Evolutionary conservation across 1,284 basidiomycete genomes (phyloP).

Genomic region (Trichosporon sp.): DNA sequence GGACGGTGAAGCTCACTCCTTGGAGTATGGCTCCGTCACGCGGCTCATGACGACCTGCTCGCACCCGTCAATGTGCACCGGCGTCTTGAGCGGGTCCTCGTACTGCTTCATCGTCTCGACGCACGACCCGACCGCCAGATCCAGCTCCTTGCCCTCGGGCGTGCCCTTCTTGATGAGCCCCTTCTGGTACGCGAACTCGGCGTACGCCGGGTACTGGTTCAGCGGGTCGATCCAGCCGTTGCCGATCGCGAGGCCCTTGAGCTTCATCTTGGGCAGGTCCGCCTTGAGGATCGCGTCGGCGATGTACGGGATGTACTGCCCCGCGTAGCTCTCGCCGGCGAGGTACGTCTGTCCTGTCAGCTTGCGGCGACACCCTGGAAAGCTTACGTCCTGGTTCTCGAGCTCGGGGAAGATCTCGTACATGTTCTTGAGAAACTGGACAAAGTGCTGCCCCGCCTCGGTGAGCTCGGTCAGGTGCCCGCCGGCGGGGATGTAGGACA

Average conservation of each 20-base stretch:
- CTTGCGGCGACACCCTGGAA: background rate
- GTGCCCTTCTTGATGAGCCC: conserved; percentile 71
- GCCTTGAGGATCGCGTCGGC: conserved; percentile 75
- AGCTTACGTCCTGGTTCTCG: conserved; percentile 69
- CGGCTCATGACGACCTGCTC: conserved; percentile 59
- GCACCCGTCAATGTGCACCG: conserved; percentile 64
- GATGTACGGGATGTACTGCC: conserved; percentile 97
- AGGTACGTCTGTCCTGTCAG: conserved; percentile 71
- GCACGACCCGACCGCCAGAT: conserved; percentile 64
- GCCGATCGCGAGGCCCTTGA: conserved; percentile 84
- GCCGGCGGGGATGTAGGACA: conserved; percentile 82
- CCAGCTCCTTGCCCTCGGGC: conserved; percentile 62
- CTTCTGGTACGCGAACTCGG: conserved; percentile 79
- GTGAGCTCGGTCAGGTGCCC: conserved; percentile 74
- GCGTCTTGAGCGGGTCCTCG: conserved; percentile 50
- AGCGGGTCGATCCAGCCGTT: conserved; percentile 96
- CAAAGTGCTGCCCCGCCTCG: conserved; percentile 72
- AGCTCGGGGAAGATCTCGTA: conserved; percentile 90
- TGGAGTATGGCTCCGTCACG: conserved; percentile 61
- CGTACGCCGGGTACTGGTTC: conserved; percentile 82
- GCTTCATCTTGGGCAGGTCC: conserved; percentile 52
- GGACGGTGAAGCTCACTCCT: conserved; percentile 55
- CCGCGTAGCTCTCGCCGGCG: conserved; percentile 91
- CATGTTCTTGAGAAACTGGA: conserved; percentile 81
- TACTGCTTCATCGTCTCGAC: conserved; percentile 55